Percentiles rank a stretch among this genome's conserved stretches.
Evolutionary conservation across 352 stramenopile species (phyloP).

Genomic region (Blastocystis sp.): DNA sequence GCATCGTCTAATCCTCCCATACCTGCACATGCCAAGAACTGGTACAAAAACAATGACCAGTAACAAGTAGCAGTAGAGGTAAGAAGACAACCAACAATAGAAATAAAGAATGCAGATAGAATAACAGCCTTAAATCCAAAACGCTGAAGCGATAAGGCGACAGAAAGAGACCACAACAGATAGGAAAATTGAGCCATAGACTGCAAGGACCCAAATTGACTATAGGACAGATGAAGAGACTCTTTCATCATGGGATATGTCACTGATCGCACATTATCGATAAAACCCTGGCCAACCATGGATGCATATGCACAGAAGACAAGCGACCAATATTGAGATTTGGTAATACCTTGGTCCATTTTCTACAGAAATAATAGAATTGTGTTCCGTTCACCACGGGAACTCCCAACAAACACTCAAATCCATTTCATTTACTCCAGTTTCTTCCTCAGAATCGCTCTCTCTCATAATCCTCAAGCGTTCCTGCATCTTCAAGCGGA

Average conservation of each 20-base stretch:
- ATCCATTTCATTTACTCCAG: not conserved
- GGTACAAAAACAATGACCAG: constrained; percentile 30
- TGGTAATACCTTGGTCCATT: constrained; percentile 32
- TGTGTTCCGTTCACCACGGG: not conserved
- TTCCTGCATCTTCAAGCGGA: constrained; percentile 48
- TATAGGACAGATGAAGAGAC: constrained; percentile 34
- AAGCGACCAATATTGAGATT: constrained; percentile 58
- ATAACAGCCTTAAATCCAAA: constrained; percentile 61
- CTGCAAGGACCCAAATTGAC: constrained; percentile 39
- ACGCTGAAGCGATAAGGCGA: constrained; percentile 8
- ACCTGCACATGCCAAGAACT: constrained; percentile 47
- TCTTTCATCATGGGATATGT: constrained; percentile 63
- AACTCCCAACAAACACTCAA: not conserved
- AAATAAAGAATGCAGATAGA: constrained; percentile 28
- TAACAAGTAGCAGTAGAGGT: not conserved
- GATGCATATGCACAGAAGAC: constrained; percentile 26
- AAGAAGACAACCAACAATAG: constrained; percentile 14
- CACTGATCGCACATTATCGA: constrained; percentile 52
- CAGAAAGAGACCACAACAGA: constrained; percentile 44
- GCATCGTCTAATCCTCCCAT: constrained; percentile 48
- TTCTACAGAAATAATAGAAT: not conserved
- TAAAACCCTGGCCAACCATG: constrained; percentile 53
- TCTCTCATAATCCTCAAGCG: constrained; percentile 54
- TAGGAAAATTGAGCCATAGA: constrained; percentile 66
- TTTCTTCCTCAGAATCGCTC: constrained; percentile 38